Base-by-base conservation (phyloP, 2,329 filamentous ascomycete species). In the Xylaria polymorpha region DNA sequence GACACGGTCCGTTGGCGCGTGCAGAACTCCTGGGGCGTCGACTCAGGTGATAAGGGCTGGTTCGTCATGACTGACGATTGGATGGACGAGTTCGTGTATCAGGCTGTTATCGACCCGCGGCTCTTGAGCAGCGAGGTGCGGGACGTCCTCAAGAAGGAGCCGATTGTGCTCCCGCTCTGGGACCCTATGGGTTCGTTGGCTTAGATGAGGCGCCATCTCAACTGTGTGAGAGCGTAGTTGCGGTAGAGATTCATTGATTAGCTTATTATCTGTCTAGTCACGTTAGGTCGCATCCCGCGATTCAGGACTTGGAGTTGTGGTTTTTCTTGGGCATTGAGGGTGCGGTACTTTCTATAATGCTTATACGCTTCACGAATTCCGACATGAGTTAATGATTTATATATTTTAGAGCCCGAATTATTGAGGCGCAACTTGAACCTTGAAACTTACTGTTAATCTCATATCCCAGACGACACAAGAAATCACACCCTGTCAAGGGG, bases 31-130 rank as follows among this genome's bases (percentile, higher is more conserved):
- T 97, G 94, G 94, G 92, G 92, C 14, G 85, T 88, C 48, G 82
- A 77, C 0, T 86, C 86, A 0, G 94, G 94, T 0, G 87, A 90
- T 14, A 89, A 94, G 73, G 94, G 94, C 0, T 97, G 93, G 87
- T 96, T 96, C 77, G 92, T 97, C 70, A 97, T 97, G 93, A 92
- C 86, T 69, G 94, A 97, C 80, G 83, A 84, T 22, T 93, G 91
- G 91, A 90, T 93, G 88, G 89, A 92, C 70, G 85, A 93, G 81
- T 97, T 94, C 81, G 89, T 92, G 51, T 97, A 94, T 78, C 94
- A 97, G 83, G 93, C 91, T 8, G 94, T 97, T 15, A 89, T 97
- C 6, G 92, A 97, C 77, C 90, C 91, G 0, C 85, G 85, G 15
- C 90, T 91, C 76, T 84, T 92, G 62, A 84, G 83, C 64, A 86